phyloP scores from a whole-genome alignment of 23 red algal genomes.

The Agarophyton chilense region DNA sequence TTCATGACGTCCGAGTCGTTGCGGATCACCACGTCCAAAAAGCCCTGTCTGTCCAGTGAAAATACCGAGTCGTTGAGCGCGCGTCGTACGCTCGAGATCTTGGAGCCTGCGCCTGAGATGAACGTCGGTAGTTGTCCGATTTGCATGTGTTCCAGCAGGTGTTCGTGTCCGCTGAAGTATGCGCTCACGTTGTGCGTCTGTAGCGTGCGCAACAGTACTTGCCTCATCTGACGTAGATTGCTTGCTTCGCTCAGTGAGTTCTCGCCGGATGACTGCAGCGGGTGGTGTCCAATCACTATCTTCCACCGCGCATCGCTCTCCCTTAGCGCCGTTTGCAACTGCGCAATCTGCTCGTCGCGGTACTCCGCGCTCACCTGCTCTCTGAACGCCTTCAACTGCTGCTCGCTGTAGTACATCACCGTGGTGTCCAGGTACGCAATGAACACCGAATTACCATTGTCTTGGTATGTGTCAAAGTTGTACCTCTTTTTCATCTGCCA shows the following conservation, averaged over 20 bases:
- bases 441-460: conserved; percentile 28
- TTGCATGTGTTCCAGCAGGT: conserved; percentile 72
- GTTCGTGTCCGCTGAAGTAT: conserved; percentile 73
- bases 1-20: conserved; percentile 36
- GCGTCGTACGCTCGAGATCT: conserved; percentile 1
- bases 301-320: conserved; percentile 45
- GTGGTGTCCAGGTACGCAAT: conserved; percentile 86
- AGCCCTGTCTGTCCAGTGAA: conserved; percentile 58
- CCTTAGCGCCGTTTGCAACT: neutral
- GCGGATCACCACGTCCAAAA: conserved; percentile 24
- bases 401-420: conserved; percentile 35
- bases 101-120: conserved; percentile 66
- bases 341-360: conserved; percentile 25
- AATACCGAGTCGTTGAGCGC: conserved; percentile 19
- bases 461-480: conserved; percentile 50
- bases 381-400: conserved; percentile 19
- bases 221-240: conserved; percentile 32
- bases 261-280: conserved; percentile 59
- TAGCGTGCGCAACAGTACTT: conserved; percentile 25
- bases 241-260: conserved; percentile 25
- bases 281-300: conserved; percentile 87
- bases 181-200: conserved; percentile 39
- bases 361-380: neutral
- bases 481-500: conserved; percentile 64
- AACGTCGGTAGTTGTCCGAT: conserved; percentile 52